Conservation (phyloP, 148 eudicot genomes). For the Camellia granthamiana region DNA sequence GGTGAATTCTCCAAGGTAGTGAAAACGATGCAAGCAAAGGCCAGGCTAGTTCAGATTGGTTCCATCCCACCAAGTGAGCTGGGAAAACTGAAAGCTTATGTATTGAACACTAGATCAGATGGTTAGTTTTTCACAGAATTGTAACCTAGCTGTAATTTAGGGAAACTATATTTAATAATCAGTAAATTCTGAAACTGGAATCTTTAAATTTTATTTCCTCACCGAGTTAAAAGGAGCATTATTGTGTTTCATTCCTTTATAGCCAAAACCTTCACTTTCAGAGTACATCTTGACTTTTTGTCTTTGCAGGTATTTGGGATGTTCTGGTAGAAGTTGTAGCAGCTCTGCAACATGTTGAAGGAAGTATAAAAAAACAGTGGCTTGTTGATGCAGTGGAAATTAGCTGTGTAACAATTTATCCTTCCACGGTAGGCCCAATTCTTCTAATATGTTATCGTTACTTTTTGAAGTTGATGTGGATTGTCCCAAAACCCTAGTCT, state of each 20-base stretch:
- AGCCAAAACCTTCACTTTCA: not conserved
- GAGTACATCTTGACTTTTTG: not conserved
- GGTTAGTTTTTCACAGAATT: conserved; percentile 42
- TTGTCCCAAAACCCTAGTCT: not conserved
- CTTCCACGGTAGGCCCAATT: conserved; percentile 63
- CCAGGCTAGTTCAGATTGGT: conserved; percentile 59
- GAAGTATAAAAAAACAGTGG: conserved; percentile 73
- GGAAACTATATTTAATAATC: not conserved
- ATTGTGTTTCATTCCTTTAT: not conserved
- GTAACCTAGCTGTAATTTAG: not conserved
- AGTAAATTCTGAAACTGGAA: not conserved
- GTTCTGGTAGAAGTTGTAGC: conserved; percentile 59
- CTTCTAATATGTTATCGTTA: not conserved
- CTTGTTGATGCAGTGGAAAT: conserved; percentile 72
- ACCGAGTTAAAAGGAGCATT: not conserved
- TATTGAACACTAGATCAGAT: conserved; percentile 49
- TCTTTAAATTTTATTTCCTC: not conserved
- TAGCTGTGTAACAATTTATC: conserved; percentile 76
- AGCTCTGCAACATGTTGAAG: conserved; percentile 62
- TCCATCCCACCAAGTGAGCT: conserved; percentile 68
- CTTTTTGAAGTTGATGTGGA: too few species aligned
- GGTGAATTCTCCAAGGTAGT: conserved; percentile 23
- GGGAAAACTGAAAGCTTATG: conserved; percentile 54
- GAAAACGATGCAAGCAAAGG: conserved; percentile 55
- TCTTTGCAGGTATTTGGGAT: conserved; percentile 68